Percentiles rank a stretch among this genome's conserved stretches.
Evolutionary conservation across 129 eudicot species (phyloP).

Genomic region (Smallanthus sonchifolius): DNA sequence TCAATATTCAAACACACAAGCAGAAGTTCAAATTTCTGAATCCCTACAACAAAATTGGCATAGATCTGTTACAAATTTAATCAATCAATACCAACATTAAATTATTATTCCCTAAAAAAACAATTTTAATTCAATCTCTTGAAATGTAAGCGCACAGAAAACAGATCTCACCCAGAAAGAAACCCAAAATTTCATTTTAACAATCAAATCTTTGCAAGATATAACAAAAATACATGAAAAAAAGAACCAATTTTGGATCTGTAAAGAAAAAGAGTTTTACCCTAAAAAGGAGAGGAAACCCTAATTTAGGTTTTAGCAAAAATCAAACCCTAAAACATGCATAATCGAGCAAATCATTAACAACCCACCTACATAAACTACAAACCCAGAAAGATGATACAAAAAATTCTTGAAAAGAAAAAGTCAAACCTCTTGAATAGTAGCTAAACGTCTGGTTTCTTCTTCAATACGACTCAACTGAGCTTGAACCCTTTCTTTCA

Average conservation of each 20-base stretch:
- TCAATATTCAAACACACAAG: neutral
- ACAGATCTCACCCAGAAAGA: conserved; percentile 21
- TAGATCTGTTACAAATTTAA: conserved; percentile 4
- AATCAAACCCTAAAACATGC: neutral
- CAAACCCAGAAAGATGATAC: conserved; percentile 16
- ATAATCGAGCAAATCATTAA: neutral
- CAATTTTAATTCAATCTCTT: neutral
- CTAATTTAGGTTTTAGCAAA: conserved; percentile 12
- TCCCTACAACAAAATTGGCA: conserved; percentile 3
- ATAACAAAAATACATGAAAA: neutral
- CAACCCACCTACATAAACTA: conserved; percentile 8
- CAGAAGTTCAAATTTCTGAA: no score
- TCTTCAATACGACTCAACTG: conserved; percentile 85
- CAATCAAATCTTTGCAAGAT: conserved; percentile 1
- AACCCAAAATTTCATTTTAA: conserved; percentile 3
- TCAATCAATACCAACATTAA: neutral
- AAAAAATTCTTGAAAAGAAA: neutral
- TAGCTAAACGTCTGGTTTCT: conserved; percentile 76
- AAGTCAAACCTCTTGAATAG: conserved; percentile 70
- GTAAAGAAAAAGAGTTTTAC: neutral
- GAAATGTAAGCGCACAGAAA: neutral
- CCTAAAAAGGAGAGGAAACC: conserved; percentile 22
- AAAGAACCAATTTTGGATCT: neutral
- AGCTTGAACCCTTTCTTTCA: conserved; percentile 70
- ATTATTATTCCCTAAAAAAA: neutral